Evolutionary conservation across 2,329 filamentous ascomycete genomes (phyloP).

Genomic region (Neospermospora avenae): DNA sequence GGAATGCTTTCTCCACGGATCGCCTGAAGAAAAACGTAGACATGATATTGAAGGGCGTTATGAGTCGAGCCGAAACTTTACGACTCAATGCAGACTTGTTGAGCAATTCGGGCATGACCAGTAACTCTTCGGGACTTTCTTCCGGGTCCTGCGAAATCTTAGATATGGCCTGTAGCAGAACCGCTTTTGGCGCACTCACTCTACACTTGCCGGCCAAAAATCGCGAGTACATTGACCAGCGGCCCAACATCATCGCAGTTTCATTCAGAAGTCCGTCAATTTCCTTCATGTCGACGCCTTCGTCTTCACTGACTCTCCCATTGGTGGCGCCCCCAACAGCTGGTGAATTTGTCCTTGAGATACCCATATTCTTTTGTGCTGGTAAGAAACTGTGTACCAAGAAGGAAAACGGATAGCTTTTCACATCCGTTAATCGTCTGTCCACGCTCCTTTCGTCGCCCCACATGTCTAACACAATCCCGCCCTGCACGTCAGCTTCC

Average conservation of each 20-base stretch:
- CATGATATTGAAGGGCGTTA: conserved; percentile 83
- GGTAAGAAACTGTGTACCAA: conserved; percentile 90
- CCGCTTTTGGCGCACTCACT: conserved; percentile 47
- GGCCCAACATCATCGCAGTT: conserved; percentile 84
- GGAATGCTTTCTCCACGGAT: conserved; percentile 96
- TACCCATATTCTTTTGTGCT: conserved; percentile 59
- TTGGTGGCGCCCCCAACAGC: conserved; percentile 55
- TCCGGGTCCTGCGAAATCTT: conserved; percentile 46
- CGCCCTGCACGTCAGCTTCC: conserved; percentile 93
- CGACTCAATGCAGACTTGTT: conserved; percentile 73
- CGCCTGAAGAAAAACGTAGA: conserved; percentile 95
- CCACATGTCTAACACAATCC: conserved; percentile 95
- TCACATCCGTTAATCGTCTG: conserved; percentile 87
- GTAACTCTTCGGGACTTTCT: conserved; percentile 49
- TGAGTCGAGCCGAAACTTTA: conserved; percentile 73
- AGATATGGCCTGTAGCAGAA: conserved; percentile 31
- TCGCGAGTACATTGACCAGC: conserved; percentile 88
- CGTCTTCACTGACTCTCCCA: conserved; percentile 72
- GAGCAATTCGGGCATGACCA: conserved; percentile 71
- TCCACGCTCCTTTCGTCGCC: conserved; percentile 83
- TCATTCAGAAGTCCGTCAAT: conserved; percentile 85
- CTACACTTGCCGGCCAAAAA: conserved; percentile 86
- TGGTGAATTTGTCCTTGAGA: conserved; percentile 73
- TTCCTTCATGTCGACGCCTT: conserved; percentile 94
- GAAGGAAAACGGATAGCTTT: conserved; percentile 97